Conservation (phyloP, 306 rosid genomes). For the Quercus gilva region DNA sequence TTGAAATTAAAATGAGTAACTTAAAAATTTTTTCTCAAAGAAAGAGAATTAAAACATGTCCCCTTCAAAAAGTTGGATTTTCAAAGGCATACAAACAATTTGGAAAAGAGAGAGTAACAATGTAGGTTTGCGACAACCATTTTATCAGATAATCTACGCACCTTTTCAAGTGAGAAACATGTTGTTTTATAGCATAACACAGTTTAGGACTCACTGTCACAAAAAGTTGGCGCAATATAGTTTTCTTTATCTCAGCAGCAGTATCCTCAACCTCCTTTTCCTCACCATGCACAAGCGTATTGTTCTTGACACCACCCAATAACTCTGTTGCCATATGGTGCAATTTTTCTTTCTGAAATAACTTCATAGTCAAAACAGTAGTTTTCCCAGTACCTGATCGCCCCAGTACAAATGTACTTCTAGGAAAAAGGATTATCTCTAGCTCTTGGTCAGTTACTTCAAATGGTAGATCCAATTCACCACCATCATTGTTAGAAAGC, state of each 20-base stretch:
- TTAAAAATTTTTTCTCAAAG: neutral
- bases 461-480: slow-evolving; percentile 70
- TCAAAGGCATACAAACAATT: no score
- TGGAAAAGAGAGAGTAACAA: neutral
- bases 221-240: slow-evolving; percentile 55
- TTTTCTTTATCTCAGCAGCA: slow-evolving; percentile 18
- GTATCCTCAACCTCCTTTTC: slow-evolving; percentile 6
- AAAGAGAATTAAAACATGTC: no score
- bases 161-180: slow-evolving; percentile 69
- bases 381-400: slow-evolving; percentile 91
- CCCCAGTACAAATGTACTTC: slow-evolving; percentile 67
- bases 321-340: slow-evolving; percentile 37
- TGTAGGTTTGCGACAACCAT: neutral
- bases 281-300: slow-evolving; percentile 13
- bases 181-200: slow-evolving; percentile 63
- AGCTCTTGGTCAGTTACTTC: slow-evolving; percentile 66
- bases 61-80: no score
- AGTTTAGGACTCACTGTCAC: slow-evolving; percentile 81
- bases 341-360: slow-evolving; percentile 52
- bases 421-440: slow-evolving; percentile 51
- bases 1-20: no score
- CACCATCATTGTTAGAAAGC: slow-evolving; percentile 45
- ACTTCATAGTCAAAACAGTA: slow-evolving; percentile 73
- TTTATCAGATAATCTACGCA: slow-evolving; percentile 5
- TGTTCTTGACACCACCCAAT: slow-evolving; percentile 5